Evolutionary conservation across 257 asterid genomes (phyloP), one percentile per base, ranked within the genome.

Genomic region (Penstemon newberryi): DNA sequence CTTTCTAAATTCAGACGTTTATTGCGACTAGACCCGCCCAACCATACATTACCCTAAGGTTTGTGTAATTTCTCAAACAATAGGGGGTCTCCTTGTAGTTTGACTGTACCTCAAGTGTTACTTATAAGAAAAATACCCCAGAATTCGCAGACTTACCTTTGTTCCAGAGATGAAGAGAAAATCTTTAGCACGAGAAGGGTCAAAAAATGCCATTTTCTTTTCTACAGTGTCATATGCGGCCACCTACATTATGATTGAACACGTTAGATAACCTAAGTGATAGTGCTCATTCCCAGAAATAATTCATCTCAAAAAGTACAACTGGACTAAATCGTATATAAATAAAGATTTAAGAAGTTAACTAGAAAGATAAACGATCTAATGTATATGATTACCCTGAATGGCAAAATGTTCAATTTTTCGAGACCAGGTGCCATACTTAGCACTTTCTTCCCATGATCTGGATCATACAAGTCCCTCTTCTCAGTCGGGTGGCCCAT

Each of bases 371-470:
- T 33, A 6, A 40, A 12, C 40, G 19, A 61, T 9, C 60, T 46
- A 44, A 12, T 10, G 6, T 11, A n/a, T 56, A 56, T 10, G 13
- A 45, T 5, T 37, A 90, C 94, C 85, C 81, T 88, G 80, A 88
- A 90, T 5, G 97, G 96, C 82, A 90, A 78, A 78, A 88, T 88
- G 75, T 88, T 86, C 69, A 90, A 65, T 76, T 85, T 88, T 76
- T 88, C 91, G 36, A 88, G 88, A 51, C 97, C 97, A 50, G 89
- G 97, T 36, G 96, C 96, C 96, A 87, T 87, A 82, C 93, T 86
- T 7, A 90, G 83, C 49, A 90, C 96, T 80, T 88, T 91, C 85
- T 88, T 91, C 57, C 95, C 95, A 37, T 90, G 96, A 78, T 86
- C 96, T 4, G 96, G 94, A 74, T 90, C 90, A 45, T 90, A 90